phyloP scores from a whole-genome alignment of 176 grass and related monocot genomes.

The Musa acuminata region DNA sequence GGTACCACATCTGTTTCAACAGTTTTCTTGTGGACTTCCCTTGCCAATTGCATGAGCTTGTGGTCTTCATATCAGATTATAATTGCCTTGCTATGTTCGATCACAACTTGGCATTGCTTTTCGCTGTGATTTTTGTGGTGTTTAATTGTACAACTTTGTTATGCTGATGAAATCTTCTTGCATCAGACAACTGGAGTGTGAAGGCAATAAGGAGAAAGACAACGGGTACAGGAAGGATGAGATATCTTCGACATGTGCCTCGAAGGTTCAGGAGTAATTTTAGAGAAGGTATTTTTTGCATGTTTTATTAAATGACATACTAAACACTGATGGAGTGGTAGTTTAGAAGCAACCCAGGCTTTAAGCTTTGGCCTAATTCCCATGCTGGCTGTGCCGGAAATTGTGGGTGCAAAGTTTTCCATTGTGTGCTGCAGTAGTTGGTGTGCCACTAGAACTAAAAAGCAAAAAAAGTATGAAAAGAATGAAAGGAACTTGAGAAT shows the following conservation, averaged over 20 bases:
- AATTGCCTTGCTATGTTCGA: background rate
- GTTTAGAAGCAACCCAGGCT: background rate
- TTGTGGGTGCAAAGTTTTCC: background rate
- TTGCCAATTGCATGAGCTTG: background rate
- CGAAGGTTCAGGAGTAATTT: conserved; percentile 82
- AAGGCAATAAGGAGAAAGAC: conserved; percentile 90
- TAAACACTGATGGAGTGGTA: background rate
- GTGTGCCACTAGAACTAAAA: no score
- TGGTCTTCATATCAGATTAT: background rate
- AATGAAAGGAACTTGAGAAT: no score
- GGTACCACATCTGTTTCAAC: background rate
- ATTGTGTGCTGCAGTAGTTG: no score
- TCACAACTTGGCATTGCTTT: background rate
- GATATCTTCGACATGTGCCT: conserved; percentile 70
- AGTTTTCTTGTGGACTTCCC: background rate
- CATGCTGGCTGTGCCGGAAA: background rate
- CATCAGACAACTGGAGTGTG: conserved; percentile 83
- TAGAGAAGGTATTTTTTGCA: conserved; percentile 52
- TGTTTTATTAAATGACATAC: background rate
- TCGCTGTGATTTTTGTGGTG: background rate
- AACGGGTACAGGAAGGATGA: conserved; percentile 81
- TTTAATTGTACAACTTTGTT: background rate
- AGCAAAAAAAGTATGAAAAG: no score
- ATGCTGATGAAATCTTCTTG: background rate
- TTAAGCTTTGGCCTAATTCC: background rate